These are phyloP conservation scores for Penicillium sp. DNA, from an alignment of 2,329 filamentous ascomycete genomes.

Conservation along the genomic window DNA sequence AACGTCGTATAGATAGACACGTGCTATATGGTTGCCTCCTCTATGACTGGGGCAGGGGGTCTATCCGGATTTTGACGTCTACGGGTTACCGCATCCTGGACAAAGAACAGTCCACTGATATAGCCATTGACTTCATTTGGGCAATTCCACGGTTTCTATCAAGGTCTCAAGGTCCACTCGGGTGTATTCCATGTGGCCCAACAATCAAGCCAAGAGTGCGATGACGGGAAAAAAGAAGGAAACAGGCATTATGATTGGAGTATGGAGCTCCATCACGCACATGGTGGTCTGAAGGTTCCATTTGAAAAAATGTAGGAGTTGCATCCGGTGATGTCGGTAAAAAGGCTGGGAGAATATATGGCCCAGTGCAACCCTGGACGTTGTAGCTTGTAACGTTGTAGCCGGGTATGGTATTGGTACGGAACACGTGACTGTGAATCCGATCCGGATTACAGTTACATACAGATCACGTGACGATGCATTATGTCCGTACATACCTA, in stretches of 20 bases:
- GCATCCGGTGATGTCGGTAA: slow-evolving; percentile 29
- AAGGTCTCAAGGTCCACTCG: neutral
- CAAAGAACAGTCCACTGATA: neutral
- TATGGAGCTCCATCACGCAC: too few relatives aligned
- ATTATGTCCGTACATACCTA: neutral
- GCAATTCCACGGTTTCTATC: neutral
- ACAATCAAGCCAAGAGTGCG: slow-evolving; percentile 5
- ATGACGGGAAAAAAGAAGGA: slow-evolving; percentile 5
- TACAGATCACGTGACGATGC: neutral
- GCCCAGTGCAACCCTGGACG: slow-evolving; percentile 22
- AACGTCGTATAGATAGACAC: slow-evolving; percentile 13
- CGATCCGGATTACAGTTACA: neutral
- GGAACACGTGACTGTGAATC: neutral
- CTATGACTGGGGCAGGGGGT: neutral
- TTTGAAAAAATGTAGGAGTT: slow-evolving; percentile 22
- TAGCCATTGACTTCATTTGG: slow-evolving; percentile 9
- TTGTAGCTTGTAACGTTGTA: slow-evolving; percentile 18
- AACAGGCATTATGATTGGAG: slow-evolving; percentile 10
- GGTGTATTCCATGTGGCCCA: slow-evolving; percentile 16
- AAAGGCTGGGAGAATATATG: slow-evolving; percentile 15
- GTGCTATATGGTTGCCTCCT: neutral
- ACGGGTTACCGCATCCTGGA: neutral
- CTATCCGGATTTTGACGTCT: neutral
- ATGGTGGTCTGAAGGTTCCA: slow-evolving; percentile 17
- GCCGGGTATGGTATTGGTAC: slow-evolving; percentile 10